Base-by-base conservation (phyloP, 2,329 filamentous ascomycete genomes). In the Westerdykella aurantiaca region DNA sequence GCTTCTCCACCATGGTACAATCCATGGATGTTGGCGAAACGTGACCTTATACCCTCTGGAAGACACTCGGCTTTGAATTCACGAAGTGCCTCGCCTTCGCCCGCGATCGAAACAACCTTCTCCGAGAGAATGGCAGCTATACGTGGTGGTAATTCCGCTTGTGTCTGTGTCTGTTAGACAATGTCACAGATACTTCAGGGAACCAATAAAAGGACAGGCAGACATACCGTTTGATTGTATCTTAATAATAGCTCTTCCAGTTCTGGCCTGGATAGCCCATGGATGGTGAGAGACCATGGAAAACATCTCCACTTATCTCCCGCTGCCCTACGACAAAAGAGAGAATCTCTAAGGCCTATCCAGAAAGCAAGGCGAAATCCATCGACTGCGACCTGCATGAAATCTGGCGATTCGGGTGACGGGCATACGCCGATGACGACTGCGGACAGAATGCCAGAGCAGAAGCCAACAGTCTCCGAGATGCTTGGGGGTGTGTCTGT, bases 1-100 rank as follows among this genome's bases (percentile, higher is more conserved):
- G n/a, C 23, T 18, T 49, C 18, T 2, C 48, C 46, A 5, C 43
- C 48, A 29, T 49, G 46, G 37, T 49, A 48, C 31, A 38, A 44
- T 9, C 42, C 35, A 34, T 49, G 23, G 10, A 25, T 25, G 10
- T 25, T 25, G 23, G 23, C 23, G 23, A 25, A 25, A 10, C 23
- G 29, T 34, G 25, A 42, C 11, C 11, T 45, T 37, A n/a, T 37
- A 10, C 6, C n/a, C 39, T 13, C 31, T 29, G 34, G 18, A 11
- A 11, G 41, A 31, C 10, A 37, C 22, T 34, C 34, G 4, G 29
- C 21, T 21, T 18, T 22, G 10, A 49, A 48, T 16, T 31, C 17
- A 9, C 16, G 16, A 5, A 49, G 31, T 2, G 47, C 39, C 11
- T 6, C 11, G n/a, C 21, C 14, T 16, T 22, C 31, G 2, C 45